A percentile compares a stretch with the other conserved stretches of the same genome.
These are phyloP conservation scores for Cystobasidiaceae sp. DNA, from an alignment of 1,284 basidiomycete species.

Conservation along the genomic window DNA sequence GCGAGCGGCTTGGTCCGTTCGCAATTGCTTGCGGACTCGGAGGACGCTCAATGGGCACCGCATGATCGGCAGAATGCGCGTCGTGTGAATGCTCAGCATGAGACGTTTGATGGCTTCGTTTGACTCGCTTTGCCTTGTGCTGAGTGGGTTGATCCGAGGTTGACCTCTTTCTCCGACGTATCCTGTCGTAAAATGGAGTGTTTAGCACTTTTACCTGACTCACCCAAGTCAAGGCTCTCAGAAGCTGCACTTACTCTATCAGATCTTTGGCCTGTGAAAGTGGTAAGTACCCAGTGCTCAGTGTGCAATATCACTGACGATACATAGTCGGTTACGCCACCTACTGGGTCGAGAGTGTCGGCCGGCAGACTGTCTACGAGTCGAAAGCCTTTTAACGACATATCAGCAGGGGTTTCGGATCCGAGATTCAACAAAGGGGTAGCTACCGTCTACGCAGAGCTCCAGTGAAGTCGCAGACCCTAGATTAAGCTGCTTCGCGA, in stretches of 20 bases:
- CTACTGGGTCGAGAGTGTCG: constrained; percentile 17
- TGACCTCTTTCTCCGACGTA: not conserved
- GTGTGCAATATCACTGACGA: not conserved
- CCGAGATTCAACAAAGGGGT: not conserved
- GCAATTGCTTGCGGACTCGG: not conserved
- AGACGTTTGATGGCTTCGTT: not conserved
- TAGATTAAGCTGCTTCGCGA: constrained; percentile 19
- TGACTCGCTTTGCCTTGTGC: not conserved
- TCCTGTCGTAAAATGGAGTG: not conserved
- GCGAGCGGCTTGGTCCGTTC: not conserved
- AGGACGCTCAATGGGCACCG: not conserved
- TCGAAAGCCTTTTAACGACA: not conserved
- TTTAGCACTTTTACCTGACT: not conserved
- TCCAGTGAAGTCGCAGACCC: not conserved
- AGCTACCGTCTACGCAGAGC: constrained; percentile 18
- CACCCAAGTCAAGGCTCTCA: not conserved
- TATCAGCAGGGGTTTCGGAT: not conserved
- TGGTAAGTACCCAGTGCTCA: not conserved
- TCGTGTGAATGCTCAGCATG: not conserved
- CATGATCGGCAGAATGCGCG: too few species aligned
- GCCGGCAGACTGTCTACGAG: constrained; percentile 9
- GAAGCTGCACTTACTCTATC: constrained; percentile 19
- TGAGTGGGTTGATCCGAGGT: not conserved
- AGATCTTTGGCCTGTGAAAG: constrained; percentile 7
- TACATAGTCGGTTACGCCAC: not conserved